A percentile compares a stretch with the other conserved stretches of the same genome.
phyloP scores from a whole-genome alignment of 129 eudicot genomes.

The Saussurea involucrata region DNA sequence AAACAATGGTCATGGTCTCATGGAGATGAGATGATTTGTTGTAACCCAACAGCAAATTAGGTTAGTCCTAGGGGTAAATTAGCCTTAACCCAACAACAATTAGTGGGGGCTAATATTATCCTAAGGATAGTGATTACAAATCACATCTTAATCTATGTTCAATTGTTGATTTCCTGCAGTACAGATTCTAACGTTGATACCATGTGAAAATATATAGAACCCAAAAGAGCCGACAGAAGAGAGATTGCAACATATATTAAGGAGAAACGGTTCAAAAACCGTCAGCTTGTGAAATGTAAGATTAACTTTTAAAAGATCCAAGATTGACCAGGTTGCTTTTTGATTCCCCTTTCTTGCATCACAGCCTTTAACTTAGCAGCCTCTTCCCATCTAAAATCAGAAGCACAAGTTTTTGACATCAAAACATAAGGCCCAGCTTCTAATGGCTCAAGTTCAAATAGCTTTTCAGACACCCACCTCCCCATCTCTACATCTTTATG shows the following conservation, averaged over 20 bases:
- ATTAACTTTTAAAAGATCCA: slow-evolving; percentile 37
- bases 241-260: not conserved
- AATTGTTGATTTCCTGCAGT: too few species aligned
- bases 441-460: slow-evolving; percentile 55
- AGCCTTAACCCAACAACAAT: too few species aligned
- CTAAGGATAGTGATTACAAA: too few species aligned
- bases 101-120: too few species aligned
- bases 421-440: slow-evolving; percentile 46
- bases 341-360: slow-evolving; percentile 60
- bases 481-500: slow-evolving; percentile 67
- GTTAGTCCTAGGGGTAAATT: too few species aligned
- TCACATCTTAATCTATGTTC: too few species aligned
- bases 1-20: too few species aligned
- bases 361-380: slow-evolving; percentile 50
- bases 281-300: not conserved
- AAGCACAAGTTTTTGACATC: slow-evolving; percentile 55
- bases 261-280: not conserved
- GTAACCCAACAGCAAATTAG: too few species aligned
- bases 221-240: not conserved
- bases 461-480: slow-evolving; percentile 51
- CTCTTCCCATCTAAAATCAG: slow-evolving; percentile 64
- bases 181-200: too few species aligned
- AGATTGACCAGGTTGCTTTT: slow-evolving; percentile 71
- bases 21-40: too few species aligned
- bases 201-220: not conserved